Conservation (phyloP, 768 basidiomycete species). For the Phallus indusiatus region DNA sequence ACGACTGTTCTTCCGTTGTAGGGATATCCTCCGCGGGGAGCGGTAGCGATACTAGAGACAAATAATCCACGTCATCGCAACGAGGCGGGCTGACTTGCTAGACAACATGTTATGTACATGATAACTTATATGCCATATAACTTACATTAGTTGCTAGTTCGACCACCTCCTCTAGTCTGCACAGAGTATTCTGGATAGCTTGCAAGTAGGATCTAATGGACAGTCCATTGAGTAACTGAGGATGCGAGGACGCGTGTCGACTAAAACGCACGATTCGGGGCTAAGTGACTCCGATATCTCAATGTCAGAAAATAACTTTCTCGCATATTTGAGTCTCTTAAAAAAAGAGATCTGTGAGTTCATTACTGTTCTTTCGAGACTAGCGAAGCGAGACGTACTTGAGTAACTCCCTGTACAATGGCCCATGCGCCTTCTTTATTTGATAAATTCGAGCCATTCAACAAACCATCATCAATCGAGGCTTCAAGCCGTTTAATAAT, state of each 20-base stretch:
- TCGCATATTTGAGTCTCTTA: constrained; percentile 44
- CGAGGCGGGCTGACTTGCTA: constrained; percentile 35
- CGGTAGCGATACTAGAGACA: constrained; percentile 7
- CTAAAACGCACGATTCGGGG: background rate
- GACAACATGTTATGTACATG: background rate
- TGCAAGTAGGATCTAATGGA: constrained; percentile 16
- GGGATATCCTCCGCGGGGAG: background rate
- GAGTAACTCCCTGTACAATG: constrained; percentile 42
- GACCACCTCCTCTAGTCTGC: constrained; percentile 45
- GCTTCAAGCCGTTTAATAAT: constrained; percentile 55
- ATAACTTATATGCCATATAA: background rate
- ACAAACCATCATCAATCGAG: constrained; percentile 29
- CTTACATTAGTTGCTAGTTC: constrained; percentile 45
- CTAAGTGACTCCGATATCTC: constrained; percentile 22
- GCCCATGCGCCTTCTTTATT: constrained; percentile 33
- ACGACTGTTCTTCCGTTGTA: background rate
- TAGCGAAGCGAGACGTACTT: constrained; percentile 35
- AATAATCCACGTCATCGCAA: constrained; percentile 22
- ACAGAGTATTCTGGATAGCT: constrained; percentile 39
- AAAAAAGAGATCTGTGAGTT: background rate
- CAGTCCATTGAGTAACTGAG: constrained; percentile 3
- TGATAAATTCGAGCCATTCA: constrained; percentile 28
- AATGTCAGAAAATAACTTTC: constrained; percentile 47
- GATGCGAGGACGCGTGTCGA: background rate
- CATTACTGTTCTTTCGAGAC: background rate